Conservation (phyloP, 2,329 filamentous ascomycete genomes). For the Fusarium sp. region DNA sequence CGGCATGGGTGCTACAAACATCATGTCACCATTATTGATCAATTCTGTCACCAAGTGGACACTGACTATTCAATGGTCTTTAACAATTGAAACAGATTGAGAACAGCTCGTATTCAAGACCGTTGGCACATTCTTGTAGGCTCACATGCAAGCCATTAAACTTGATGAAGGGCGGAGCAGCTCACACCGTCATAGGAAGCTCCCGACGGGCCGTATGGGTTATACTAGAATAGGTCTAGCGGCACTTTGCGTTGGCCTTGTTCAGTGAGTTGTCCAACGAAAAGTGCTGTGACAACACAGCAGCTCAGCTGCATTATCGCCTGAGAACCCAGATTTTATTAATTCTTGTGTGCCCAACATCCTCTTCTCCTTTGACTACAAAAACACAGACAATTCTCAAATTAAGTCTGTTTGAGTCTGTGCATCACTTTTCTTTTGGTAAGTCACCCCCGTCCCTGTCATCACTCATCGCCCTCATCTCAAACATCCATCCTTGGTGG, state of each 20-base stretch:
- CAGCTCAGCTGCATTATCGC: constrained; percentile 22
- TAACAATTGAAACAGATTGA: background rate
- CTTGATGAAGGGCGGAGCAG: constrained; percentile 2
- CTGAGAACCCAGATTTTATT: constrained; percentile 20
- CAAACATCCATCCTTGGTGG: constrained; percentile 33
- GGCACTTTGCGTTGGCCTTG: constrained; percentile 10
- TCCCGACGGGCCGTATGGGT: constrained; percentile 31
- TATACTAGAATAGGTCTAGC: constrained; percentile 16
- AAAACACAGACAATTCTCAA: background rate
- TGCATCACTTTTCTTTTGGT: constrained; percentile 4
- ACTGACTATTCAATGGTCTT: background rate
- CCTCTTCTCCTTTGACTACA: background rate
- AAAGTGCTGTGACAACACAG: constrained; percentile 34
- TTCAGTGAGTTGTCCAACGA: constrained; percentile 11
- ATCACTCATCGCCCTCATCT: constrained; percentile 10
- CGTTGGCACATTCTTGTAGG: background rate
- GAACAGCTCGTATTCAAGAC: background rate
- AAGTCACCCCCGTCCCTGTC: constrained; percentile 23
- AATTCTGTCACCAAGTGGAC: background rate
- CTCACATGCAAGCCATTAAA: background rate
- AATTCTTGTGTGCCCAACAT: constrained; percentile 26
- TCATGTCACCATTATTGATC: background rate
- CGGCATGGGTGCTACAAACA: background rate
- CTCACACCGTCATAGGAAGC: constrained; percentile 22
- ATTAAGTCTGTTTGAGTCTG: background rate